A percentile compares a stretch with the other conserved stretches of the same genome.
Conservation (phyloP, 768 basidiomycete genomes). For the Amanita pallidorosea region DNA sequence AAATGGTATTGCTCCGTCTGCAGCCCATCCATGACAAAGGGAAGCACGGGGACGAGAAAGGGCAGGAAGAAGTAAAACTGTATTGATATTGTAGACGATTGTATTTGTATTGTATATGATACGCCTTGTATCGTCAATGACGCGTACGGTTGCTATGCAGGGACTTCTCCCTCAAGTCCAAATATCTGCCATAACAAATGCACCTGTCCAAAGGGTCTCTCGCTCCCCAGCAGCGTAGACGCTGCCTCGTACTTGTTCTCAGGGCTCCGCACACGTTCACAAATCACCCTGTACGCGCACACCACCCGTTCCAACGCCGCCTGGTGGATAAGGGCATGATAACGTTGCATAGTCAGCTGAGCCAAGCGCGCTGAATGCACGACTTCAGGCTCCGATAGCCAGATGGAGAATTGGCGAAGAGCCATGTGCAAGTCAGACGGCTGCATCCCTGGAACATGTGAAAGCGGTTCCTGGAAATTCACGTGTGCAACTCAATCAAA, state of each 20-base stretch:
- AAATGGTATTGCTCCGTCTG: slow-evolving; percentile 49
- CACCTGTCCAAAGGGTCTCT: slow-evolving; percentile 75
- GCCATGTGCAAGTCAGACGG: slow-evolving; percentile 51
- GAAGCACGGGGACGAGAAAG: slow-evolving; percentile 14
- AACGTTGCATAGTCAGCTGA: slow-evolving; percentile 53
- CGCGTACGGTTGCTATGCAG: not conserved
- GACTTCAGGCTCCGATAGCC: slow-evolving; percentile 77
- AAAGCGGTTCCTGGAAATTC: slow-evolving; percentile 49
- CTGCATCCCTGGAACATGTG: slow-evolving; percentile 58
- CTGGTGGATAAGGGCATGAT: slow-evolving; percentile 67
- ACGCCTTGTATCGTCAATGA: no score
- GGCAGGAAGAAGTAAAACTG: slow-evolving; percentile 15
- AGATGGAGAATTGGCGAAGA: slow-evolving; percentile 64
- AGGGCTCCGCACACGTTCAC: slow-evolving; percentile 63
- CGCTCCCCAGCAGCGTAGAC: slow-evolving; percentile 70
- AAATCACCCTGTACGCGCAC: slow-evolving; percentile 59
- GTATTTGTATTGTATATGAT: no score
- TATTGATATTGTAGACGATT: no score
- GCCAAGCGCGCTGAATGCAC: slow-evolving; percentile 73
- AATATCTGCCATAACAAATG: slow-evolving; percentile 69
- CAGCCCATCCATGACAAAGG: slow-evolving; percentile 18
- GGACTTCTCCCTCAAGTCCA: slow-evolving; percentile 44
- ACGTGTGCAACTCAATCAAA: not conserved
- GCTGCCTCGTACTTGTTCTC: slow-evolving; percentile 89
- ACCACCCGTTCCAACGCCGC: slow-evolving; percentile 62